phyloP scores from a whole-genome alignment of 2,329 filamentous ascomycete species.

The Coniochaeta pulveracea region DNA sequence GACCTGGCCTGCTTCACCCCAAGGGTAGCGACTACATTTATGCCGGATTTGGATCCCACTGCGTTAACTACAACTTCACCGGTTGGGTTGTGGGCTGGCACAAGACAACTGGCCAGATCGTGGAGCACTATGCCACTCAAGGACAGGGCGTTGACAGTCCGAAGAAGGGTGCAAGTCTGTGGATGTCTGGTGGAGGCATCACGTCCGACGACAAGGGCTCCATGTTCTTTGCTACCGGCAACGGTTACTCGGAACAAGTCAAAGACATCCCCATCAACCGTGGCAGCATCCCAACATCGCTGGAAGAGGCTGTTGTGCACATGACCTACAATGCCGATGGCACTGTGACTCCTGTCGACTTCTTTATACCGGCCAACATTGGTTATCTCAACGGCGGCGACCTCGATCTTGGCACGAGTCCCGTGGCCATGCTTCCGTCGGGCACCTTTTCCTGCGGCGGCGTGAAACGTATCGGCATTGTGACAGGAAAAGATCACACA shows the following conservation, averaged over 20 bases:
- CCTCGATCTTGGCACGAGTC: conserved; percentile 34
- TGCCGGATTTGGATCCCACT: conserved; percentile 36
- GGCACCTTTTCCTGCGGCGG: conserved; percentile 30
- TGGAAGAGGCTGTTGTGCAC: conserved; percentile 37
- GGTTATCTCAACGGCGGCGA: conserved; percentile 34
- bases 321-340: conserved; percentile 32
- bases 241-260: conserved; percentile 35
- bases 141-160: conserved; percentile 27
- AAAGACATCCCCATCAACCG: conserved; percentile 29
- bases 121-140: conserved; percentile 31
- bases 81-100: conserved; percentile 36
- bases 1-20: conserved; percentile 30
- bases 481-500: conserved; percentile 36
- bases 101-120: conserved; percentile 28
- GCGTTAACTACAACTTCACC: conserved; percentile 38
- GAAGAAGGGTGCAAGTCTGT: conserved; percentile 29
- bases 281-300: conserved; percentile 28
- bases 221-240: conserved; percentile 35
- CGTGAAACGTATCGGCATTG: conserved; percentile 30
- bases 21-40: conserved; percentile 30
- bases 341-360: conserved; percentile 29
- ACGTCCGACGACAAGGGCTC: conserved; percentile 31
- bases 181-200: conserved; percentile 37
- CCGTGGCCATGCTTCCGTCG: conserved; percentile 28
- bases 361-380: conserved; percentile 39